Evolutionary conservation across 495 filamentous ascomycete species (phyloP).

Genomic region (Staphylotrichum longicolle): DNA sequence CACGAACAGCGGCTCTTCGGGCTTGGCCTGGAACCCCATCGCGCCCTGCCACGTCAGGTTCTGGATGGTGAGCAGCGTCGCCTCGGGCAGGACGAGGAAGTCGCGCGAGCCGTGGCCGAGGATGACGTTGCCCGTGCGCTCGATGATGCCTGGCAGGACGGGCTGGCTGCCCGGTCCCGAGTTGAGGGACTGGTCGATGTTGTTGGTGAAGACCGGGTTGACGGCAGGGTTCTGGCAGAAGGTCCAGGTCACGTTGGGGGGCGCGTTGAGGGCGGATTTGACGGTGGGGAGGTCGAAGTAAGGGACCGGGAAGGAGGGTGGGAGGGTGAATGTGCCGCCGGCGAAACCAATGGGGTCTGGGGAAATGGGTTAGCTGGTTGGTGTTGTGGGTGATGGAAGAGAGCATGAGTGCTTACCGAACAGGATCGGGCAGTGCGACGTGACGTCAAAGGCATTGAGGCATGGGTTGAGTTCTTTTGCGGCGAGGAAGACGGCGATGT

Average conservation of each 20-base stretch:
- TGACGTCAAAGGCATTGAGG: slow-evolving; percentile 77
- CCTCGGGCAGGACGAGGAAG: slow-evolving; percentile 62
- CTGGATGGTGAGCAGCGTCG: slow-evolving; percentile 71
- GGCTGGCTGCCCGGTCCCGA: slow-evolving; percentile 52
- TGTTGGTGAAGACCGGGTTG: slow-evolving; percentile 56
- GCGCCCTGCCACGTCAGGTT: slow-evolving; percentile 80
- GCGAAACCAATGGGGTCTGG: slow-evolving; percentile 67
- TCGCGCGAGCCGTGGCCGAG: slow-evolving; percentile 68
- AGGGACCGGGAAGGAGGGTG: slow-evolving; percentile 51
- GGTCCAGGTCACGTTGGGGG: slow-evolving; percentile 55
- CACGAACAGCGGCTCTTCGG: slow-evolving; percentile 61
- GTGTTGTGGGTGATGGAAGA: background rate
- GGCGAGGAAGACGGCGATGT: slow-evolving; percentile 57
- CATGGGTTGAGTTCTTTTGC: slow-evolving; percentile 68
- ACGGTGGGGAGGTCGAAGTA: slow-evolving; percentile 84
- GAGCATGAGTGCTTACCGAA: slow-evolving; percentile 42
- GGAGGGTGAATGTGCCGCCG: slow-evolving; percentile 51
- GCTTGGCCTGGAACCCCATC: slow-evolving; percentile 64
- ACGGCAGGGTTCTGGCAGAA: slow-evolving; percentile 51
- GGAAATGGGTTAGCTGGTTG: background rate
- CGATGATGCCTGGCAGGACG: slow-evolving; percentile 69
- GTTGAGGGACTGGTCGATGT: slow-evolving; percentile 48
- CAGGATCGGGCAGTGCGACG: slow-evolving; percentile 69
- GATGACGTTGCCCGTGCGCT: slow-evolving; percentile 65
- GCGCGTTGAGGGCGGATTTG: slow-evolving; percentile 68